Evolutionary conservation across 805 yeast species (phyloP).

Genomic region (Isabelozyma gotoi): DNA sequence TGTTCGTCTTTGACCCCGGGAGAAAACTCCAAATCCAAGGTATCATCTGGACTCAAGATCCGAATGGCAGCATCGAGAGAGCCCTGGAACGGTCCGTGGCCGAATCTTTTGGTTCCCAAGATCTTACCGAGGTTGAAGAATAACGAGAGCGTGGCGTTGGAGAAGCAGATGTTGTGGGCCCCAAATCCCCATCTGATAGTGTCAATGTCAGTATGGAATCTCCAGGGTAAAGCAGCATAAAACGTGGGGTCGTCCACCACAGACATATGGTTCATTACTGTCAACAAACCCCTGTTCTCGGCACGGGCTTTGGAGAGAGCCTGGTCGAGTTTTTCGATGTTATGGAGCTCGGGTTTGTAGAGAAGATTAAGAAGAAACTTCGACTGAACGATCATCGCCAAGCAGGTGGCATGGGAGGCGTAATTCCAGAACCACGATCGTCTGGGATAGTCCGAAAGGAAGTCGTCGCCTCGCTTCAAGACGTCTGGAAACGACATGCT

Average conservation of each 20-base stretch:
- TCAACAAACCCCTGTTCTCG: slow-evolving; percentile 75
- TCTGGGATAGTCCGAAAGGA: slow-evolving; percentile 64
- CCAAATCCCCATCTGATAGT: slow-evolving; percentile 92
- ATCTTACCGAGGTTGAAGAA: slow-evolving; percentile 89
- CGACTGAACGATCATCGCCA: slow-evolving; percentile 61
- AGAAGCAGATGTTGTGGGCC: slow-evolving; percentile 87
- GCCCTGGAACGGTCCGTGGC: slow-evolving; percentile 90
- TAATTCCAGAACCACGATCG: slow-evolving; percentile 59
- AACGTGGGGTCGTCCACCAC: slow-evolving; percentile 88
- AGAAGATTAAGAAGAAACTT: slow-evolving; percentile 59
- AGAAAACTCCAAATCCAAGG: slow-evolving; percentile 45
- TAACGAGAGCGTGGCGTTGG: slow-evolving; percentile 44
- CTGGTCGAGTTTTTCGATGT: slow-evolving; percentile 60
- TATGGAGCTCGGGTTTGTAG: slow-evolving; percentile 63
- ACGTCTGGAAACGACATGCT: slow-evolving; percentile 71
- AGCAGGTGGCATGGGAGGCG: slow-evolving; percentile 67
- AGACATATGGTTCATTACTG: slow-evolving; percentile 92
- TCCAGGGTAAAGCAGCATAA: slow-evolving; percentile 84
- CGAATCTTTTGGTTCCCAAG: slow-evolving; percentile 84
- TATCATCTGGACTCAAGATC: slow-evolving; percentile 76
- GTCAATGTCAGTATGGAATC: slow-evolving; percentile 58
- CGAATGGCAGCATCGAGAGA: slow-evolving; percentile 84
- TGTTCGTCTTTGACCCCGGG: slow-evolving; percentile 27
- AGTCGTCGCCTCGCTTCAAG: slow-evolving; percentile 69
- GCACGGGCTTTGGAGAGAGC: slow-evolving; percentile 62